phyloP scores from a whole-genome alignment of 78 protist species.

The Dictyostelium purpureum region DNA sequence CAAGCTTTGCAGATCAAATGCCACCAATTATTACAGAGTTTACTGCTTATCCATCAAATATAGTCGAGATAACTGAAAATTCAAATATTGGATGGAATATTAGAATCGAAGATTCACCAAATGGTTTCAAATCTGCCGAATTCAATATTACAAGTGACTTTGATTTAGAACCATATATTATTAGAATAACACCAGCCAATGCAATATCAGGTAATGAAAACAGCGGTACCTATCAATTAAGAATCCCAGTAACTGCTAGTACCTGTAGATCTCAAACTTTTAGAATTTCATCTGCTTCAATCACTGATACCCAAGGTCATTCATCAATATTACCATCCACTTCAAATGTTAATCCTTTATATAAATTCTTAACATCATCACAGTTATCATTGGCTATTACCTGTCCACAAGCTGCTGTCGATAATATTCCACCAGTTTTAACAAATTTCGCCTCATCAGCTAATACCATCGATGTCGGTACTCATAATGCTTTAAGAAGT shows the following conservation, averaged over 20 bases:
- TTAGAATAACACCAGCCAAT: background rate
- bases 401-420: background rate
- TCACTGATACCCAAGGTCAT: constrained; percentile 3
- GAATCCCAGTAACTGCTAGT: background rate
- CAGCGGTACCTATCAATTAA: constrained; percentile 1
- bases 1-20: background rate
- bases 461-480: background rate
- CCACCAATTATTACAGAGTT: constrained; percentile 2
- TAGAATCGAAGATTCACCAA: constrained; percentile 12
- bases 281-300: background rate
- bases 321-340: background rate
- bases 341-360: background rate
- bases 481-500: background rate
- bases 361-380: background rate
- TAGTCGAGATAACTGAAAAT: background rate
- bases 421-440: background rate
- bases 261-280: constrained; percentile 13
- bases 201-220: constrained; percentile 3
- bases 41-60: background rate
- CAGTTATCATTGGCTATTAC: background rate
- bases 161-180: background rate
- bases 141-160: constrained; percentile 16
- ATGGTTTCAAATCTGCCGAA: constrained; percentile 3
- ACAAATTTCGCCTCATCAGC: background rate
- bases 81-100: constrained; percentile 14